Base-by-base conservation (phyloP, 331 rosid species). In the Prunus yedoensis region DNA sequence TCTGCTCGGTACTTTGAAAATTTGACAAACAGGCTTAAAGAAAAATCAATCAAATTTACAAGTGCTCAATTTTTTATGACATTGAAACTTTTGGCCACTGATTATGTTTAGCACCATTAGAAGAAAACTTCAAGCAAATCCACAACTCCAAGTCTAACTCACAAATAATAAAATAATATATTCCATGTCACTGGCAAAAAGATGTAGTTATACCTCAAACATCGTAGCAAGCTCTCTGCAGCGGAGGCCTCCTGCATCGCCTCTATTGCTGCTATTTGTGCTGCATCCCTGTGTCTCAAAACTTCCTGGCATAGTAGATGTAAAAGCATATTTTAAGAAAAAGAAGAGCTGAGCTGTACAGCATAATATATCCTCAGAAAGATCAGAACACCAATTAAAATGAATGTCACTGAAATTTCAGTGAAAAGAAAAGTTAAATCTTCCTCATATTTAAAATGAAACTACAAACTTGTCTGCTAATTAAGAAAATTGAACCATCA, bases 171-270 rank as follows among this genome's bases (percentile, higher is more conserved):
- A 10, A 64, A 16, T 53, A 16, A 5, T 18, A 6, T 18, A 53
- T 28, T 77, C 50, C n/a, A 65, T 17, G 45, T 64, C 17, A 63
- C 74, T 17, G 13, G n/a, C 27, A 73, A 41, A 41, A 43, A 59
- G 52, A 18, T 21, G 18, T 43, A 38, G 46, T 14, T 16, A 23
- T 83, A 93, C 98, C 96, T 89, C 70, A 93, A 87, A 79, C 98
- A 91, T 27, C 80, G 92, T 67, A 93, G 85, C 68, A 91, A 76
- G 83, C 82, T 89, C 77, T 93, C 98, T n/a, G 97, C 87, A 35
- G 89, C 89, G 6, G 97, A 88, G 60, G 96, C 98, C 81, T 93
- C 98, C 81, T 91, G 97, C 73, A 93, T 84, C 8, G 98, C 98
- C 83, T 91, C 98, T 71, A 68, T 74, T 76, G 96, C 97, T 58